Conservation (phyloP, 805 yeast genomes). For the Debaryomyces prosopidis region DNA sequence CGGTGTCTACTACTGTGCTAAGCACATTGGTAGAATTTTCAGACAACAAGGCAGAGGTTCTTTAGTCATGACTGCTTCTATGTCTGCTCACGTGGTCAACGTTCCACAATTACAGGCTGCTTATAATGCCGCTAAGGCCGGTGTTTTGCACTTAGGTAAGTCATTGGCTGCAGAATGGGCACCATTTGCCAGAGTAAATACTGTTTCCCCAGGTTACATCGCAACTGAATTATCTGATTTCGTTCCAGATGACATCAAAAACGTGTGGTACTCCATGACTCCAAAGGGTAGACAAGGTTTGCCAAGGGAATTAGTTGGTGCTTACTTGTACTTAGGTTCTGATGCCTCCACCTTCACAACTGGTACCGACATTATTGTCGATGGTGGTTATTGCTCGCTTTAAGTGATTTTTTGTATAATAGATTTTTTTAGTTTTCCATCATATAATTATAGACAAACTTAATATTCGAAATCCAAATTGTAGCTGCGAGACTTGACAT, state of each 20-base stretch:
- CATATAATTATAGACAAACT: background rate
- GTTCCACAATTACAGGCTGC: constrained; percentile 85
- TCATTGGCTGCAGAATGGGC: constrained; percentile 89
- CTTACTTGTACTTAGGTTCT: constrained; percentile 75
- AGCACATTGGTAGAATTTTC: constrained; percentile 71
- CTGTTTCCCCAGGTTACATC: constrained; percentile 85
- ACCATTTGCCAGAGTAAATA: constrained; percentile 78
- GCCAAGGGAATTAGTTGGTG: constrained; percentile 76
- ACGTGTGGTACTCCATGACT: constrained; percentile 43
- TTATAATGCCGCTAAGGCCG: constrained; percentile 88
- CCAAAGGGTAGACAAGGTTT: constrained; percentile 78
- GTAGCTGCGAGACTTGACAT: too few species aligned
- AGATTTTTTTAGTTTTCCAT: background rate
- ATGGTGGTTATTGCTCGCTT: constrained; percentile 71
- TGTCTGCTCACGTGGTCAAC: constrained; percentile 86
- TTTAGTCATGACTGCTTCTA: constrained; percentile 81
- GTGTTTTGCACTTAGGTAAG: constrained; percentile 69
- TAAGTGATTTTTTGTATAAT: constrained; percentile 18
- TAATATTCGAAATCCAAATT: too few species aligned
- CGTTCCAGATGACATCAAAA: constrained; percentile 35
- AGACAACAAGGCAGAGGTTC: constrained; percentile 75
- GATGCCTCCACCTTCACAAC: constrained; percentile 80
- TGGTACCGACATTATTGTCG: constrained; percentile 74
- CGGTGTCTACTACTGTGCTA: constrained; percentile 80
- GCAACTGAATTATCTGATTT: constrained; percentile 61